Base-by-base conservation (phyloP, 768 basidiomycete species). In the Suillus decipiens region DNA sequence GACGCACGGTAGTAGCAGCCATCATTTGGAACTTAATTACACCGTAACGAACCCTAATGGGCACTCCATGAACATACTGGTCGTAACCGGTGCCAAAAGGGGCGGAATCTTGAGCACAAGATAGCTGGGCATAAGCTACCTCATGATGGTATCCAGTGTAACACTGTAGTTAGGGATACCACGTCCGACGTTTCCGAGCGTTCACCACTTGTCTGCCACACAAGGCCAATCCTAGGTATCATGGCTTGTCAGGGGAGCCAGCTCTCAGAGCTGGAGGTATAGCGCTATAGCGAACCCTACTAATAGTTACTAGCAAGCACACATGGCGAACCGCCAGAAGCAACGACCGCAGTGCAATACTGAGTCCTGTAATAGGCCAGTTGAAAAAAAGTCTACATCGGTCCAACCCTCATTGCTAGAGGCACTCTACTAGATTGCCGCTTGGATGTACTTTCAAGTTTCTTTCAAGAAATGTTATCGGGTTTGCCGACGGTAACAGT, bases 191-290 rank as follows among this genome's bases (percentile, higher is more conserved):
- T 28, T 28, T 28, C 28, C 28, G 28, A 28, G 68, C 71, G n/a
- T 70, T 61, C 15, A 22, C 69, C 86, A 0, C 73, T 71, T 33
- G 78, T 77, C 41, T 71, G 73, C 60, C 61, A 87, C 74, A 19
- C 69, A 70, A 6, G 79, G 67, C 83, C 84, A 86, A 67, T 84
- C 70, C 84, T 84, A 87, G 0, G 69, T 72, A 4, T 81, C 83
- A 28, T 19, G 42, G 8, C 19, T 9, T 42, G 8, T 42, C 14
- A 19, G 17, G 41, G 2, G 17, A 42, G 41, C 15, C 7, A 42
- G 41, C 15, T 17, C 5, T 42, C 19, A 3, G 19, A 42, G 19
- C n/a, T 43, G 19, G 42, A 43, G 19, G 8, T 43, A 43, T 4
- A 42, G 42, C 3, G 19, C 2, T 43, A 43, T 4, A 42, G 42